Evolutionary conservation across 2,329 filamentous ascomycete species (phyloP).

Genomic region (Aspergillus calidoustus): DNA sequence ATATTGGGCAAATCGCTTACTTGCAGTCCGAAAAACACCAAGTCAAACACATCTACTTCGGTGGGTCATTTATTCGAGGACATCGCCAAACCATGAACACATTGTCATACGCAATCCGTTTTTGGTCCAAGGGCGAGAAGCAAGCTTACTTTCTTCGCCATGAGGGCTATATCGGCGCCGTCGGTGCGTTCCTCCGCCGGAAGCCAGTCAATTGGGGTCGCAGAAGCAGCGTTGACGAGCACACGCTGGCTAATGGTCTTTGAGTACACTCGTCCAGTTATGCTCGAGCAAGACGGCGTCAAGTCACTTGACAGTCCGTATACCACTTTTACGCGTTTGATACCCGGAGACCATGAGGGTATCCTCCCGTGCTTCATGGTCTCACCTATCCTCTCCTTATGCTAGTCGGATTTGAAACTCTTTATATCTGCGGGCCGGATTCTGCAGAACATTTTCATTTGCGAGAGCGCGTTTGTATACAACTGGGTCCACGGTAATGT

Average conservation of each 20-base stretch:
- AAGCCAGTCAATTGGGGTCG: constrained; percentile 92
- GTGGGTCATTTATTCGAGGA: constrained; percentile 93
- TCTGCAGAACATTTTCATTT: constrained; percentile 10
- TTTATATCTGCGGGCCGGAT: constrained; percentile 14
- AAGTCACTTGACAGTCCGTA: neutral
- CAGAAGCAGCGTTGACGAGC: constrained; percentile 72
- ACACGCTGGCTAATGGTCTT: constrained; percentile 30
- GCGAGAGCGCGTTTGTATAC: constrained; percentile 13
- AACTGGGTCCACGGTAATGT: constrained; percentile 5
- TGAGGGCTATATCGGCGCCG: constrained; percentile 91
- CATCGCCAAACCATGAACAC: constrained; percentile 99
- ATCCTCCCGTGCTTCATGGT: constrained; percentile 17
- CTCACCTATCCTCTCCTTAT: constrained; percentile 6
- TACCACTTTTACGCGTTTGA: constrained; percentile 23
- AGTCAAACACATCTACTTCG: constrained; percentile 93
- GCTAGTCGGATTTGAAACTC: constrained; percentile 12
- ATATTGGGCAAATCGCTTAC: constrained; percentile 97
- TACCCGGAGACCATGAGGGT: constrained; percentile 26
- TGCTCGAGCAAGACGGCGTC: neutral
- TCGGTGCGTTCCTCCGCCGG: constrained; percentile 90
- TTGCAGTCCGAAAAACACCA: constrained; percentile 95
- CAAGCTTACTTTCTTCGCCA: constrained; percentile 95
- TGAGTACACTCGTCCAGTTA: neutral
- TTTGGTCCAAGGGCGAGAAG: constrained; percentile 93
- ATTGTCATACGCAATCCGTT: constrained; percentile 92